phyloP scores from a whole-genome alignment of 805 yeast genomes.

The Saccharomycopsis guyanensis region DNA sequence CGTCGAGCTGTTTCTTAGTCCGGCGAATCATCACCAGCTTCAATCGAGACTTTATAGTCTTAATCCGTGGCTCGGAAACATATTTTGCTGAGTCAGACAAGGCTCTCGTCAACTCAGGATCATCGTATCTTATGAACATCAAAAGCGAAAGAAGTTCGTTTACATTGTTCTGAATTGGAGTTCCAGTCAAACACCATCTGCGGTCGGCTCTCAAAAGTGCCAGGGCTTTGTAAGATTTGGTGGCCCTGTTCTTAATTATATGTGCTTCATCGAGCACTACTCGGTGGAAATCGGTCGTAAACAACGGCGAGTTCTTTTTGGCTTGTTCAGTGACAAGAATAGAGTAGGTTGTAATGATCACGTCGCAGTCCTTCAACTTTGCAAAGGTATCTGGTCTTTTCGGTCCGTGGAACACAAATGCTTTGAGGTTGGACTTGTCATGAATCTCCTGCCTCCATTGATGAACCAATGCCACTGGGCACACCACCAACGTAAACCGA shows the following conservation, averaged over 20 bases:
- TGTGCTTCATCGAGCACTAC: slow-evolving; percentile 59
- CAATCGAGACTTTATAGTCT: slow-evolving; percentile 23
- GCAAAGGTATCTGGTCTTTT: slow-evolving; percentile 31
- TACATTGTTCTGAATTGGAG: slow-evolving; percentile 51
- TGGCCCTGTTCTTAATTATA: slow-evolving; percentile 41
- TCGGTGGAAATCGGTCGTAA: slow-evolving; percentile 31
- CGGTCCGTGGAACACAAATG: slow-evolving; percentile 49
- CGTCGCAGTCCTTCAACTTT: slow-evolving; percentile 43
- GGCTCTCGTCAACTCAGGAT: slow-evolving; percentile 33
- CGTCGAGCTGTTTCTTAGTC: slow-evolving; percentile 32
- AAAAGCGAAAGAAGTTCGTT: slow-evolving; percentile 45
- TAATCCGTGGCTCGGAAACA: background rate
- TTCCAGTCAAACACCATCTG: slow-evolving; percentile 58
- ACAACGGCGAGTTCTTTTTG: slow-evolving; percentile 26
- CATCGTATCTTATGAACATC: slow-evolving; percentile 31
- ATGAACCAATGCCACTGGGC: slow-evolving; percentile 64
- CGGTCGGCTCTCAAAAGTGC: slow-evolving; percentile 33
- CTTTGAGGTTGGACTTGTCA: slow-evolving; percentile 37
- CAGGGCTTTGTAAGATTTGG: slow-evolving; percentile 40
- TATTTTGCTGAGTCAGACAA: slow-evolving; percentile 60
- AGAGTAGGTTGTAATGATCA: slow-evolving; percentile 62
- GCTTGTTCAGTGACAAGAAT: slow-evolving; percentile 35
- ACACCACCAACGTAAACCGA: slow-evolving; percentile 51
- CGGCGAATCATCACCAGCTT: slow-evolving; percentile 37
- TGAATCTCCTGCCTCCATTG: slow-evolving; percentile 70